A percentile compares a stretch with the other conserved stretches of the same genome.
phyloP scores from a whole-genome alignment of 208 protist species.

The Vickermania ingenoplastis region DNA sequence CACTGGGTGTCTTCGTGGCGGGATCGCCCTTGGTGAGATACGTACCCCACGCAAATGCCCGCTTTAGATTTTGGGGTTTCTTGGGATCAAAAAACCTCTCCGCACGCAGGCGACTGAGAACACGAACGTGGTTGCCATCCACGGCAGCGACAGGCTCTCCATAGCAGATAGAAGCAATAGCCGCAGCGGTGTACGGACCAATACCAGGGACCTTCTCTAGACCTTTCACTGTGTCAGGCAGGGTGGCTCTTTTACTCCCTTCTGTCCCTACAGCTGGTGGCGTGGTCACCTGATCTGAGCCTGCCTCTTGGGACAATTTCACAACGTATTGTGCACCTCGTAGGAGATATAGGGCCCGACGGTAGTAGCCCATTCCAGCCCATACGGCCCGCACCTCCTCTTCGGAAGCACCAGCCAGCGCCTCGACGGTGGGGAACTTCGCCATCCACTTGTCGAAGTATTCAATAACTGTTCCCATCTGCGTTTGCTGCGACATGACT shows the following conservation, averaged over 20 bases:
- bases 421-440: slow-evolving; percentile 71
- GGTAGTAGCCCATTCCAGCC: slow-evolving; percentile 92
- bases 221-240: slow-evolving; percentile 32
- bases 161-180: slow-evolving; percentile 88
- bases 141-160: slow-evolving; percentile 62
- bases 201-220: slow-evolving; percentile 82
- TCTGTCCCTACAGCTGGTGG: neutral
- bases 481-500: slow-evolving; percentile 94
- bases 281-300: neutral
- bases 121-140: slow-evolving; percentile 91
- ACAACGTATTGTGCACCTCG: slow-evolving; percentile 83
- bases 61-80: slow-evolving; percentile 37
- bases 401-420: slow-evolving; percentile 59
- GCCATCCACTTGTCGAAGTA: slow-evolving; percentile 89
- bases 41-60: slow-evolving; percentile 41
- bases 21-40: slow-evolving; percentile 29
- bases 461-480: slow-evolving; percentile 81
- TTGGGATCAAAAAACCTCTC: slow-evolving; percentile 77
- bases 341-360: slow-evolving; percentile 74
- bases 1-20: slow-evolving; percentile 8
- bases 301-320: neutral
- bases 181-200: slow-evolving; percentile 90
- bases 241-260: slow-evolving; percentile 12
- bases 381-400: slow-evolving; percentile 85
- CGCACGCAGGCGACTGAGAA: slow-evolving; percentile 72